Percentiles rank a stretch among this genome's conserved stretches.
These are phyloP conservation scores for Penicillium simplicissimum DNA, from an alignment of 495 filamentous ascomycete genomes.

Conservation along the genomic window DNA sequence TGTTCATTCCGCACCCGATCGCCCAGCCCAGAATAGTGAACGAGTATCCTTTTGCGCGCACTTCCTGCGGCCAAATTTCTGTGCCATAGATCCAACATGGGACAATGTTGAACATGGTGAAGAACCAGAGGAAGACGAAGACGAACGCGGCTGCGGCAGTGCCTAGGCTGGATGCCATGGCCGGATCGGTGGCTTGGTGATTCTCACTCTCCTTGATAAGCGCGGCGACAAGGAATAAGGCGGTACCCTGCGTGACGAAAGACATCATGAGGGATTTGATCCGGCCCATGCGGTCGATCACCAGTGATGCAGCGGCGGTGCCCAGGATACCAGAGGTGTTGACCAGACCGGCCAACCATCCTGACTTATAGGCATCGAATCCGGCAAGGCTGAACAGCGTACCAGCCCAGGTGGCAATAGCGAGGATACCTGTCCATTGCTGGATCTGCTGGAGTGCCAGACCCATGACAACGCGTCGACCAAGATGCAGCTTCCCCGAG, in stretches of 20 bases:
- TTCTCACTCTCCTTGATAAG: neutral
- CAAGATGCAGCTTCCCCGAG: conserved; percentile 14
- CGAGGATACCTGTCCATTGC: conserved; percentile 11
- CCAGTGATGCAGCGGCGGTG: conserved; percentile 11
- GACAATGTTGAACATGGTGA: conserved; percentile 12
- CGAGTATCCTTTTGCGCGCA: conserved; percentile 9
- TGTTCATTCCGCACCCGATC: conserved; percentile 9
- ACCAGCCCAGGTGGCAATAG: conserved; percentile 12
- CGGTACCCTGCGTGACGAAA: conserved; percentile 10
- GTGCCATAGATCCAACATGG: conserved; percentile 11
- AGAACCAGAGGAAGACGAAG: conserved; percentile 12
- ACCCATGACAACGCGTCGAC: conserved; percentile 13
- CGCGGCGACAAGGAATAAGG: conserved; percentile 1
- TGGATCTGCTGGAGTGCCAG: conserved; percentile 10
- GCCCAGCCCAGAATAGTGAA: conserved; percentile 11
- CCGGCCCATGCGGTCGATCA: conserved; percentile 7
- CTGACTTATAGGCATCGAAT: conserved; percentile 11
- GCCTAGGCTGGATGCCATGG: conserved; percentile 8
- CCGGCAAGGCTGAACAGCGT: conserved; percentile 10
- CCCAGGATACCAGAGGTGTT: conserved; percentile 11
- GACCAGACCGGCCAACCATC: conserved; percentile 12
- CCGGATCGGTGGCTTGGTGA: conserved; percentile 7
- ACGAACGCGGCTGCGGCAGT: conserved; percentile 7
- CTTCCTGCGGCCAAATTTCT: conserved; percentile 11
- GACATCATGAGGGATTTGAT: conserved; percentile 11